Conservation (phyloP, 2,329 filamentous ascomycete genomes). For the Clonostachys sp. region DNA sequence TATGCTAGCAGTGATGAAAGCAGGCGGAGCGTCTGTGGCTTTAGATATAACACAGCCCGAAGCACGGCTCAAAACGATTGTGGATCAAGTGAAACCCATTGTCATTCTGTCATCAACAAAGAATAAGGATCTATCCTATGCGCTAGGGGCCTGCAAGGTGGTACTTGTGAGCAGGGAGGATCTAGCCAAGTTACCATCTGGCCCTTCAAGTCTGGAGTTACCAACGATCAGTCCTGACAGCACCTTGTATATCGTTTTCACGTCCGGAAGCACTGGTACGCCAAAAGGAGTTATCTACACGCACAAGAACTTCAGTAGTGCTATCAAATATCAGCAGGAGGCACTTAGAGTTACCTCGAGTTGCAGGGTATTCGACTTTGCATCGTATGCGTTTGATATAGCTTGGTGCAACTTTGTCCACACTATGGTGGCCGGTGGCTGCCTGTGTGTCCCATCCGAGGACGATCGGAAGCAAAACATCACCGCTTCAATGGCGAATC, state of each 20-base stretch:
- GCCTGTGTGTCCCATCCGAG: conserved; percentile 23
- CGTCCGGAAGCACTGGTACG: conserved; percentile 6
- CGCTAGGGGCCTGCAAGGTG: too few species aligned
- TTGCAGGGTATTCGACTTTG: conserved; percentile 12
- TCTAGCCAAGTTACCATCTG: too few species aligned
- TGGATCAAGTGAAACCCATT: not conserved
- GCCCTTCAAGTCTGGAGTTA: not conserved
- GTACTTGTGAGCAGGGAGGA: too few species aligned
- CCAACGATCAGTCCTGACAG: not conserved
- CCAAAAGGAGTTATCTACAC: conserved; percentile 13
- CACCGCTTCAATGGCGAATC: conserved; percentile 5
- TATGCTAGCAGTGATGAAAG: conserved; percentile 16
- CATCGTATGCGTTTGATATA: conserved; percentile 29
- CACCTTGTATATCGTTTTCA: conserved; percentile 1
- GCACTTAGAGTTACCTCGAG: conserved; percentile 1
- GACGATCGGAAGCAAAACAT: conserved; percentile 4
- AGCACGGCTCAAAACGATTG: not conserved
- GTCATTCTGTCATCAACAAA: too few species aligned
- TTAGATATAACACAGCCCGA: not conserved
- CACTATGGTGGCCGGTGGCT: conserved; percentile 28
- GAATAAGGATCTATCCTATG: too few species aligned
- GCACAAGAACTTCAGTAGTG: conserved; percentile 9
- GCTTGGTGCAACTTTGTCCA: conserved; percentile 28
- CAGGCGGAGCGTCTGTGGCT: not conserved
- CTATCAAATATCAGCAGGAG: conserved; percentile 2